A percentile compares a stretch with the other conserved stretches of the same genome.
Evolutionary conservation across 306 rosid genomes (phyloP).

Genomic region (Cicer bijugum): DNA sequence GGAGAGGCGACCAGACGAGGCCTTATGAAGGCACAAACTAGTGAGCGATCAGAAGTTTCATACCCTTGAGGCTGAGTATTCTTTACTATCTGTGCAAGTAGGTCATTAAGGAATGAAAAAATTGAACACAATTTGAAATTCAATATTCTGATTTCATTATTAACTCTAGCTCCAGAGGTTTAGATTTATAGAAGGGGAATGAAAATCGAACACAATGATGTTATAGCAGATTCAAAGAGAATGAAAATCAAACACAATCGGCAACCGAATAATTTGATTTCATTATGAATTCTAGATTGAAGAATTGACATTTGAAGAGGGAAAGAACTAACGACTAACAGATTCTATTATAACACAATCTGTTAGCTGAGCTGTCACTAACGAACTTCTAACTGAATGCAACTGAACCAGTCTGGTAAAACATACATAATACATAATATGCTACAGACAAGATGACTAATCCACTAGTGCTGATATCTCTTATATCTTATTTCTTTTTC

Average conservation of each 20-base stretch:
- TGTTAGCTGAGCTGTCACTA: background rate
- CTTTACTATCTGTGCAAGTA: background rate
- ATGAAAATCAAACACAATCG: too few relatives aligned
- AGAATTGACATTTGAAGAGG: background rate
- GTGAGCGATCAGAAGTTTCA: background rate
- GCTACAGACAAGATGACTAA: background rate
- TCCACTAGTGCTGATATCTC: background rate
- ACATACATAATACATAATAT: slow-evolving; percentile 3
- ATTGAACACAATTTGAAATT: background rate
- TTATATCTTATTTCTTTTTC: background rate
- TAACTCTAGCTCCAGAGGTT: background rate
- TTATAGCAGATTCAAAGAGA: too few relatives aligned
- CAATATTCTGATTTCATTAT: background rate
- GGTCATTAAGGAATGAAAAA: background rate
- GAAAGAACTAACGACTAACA: background rate
- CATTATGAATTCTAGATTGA: background rate
- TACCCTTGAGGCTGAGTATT: background rate
- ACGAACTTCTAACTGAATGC: background rate
- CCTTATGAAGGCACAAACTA: background rate
- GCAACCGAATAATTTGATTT: background rate
- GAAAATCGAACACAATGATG: too few relatives aligned
- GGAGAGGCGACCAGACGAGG: background rate
- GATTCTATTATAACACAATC: background rate
- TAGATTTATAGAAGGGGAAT: background rate
- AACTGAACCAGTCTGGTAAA: background rate